Evolutionary conservation across 805 yeast genomes (phyloP), one percentile per base, ranked within the genome.

Genomic region (Schizosaccharomyces lindneri): DNA sequence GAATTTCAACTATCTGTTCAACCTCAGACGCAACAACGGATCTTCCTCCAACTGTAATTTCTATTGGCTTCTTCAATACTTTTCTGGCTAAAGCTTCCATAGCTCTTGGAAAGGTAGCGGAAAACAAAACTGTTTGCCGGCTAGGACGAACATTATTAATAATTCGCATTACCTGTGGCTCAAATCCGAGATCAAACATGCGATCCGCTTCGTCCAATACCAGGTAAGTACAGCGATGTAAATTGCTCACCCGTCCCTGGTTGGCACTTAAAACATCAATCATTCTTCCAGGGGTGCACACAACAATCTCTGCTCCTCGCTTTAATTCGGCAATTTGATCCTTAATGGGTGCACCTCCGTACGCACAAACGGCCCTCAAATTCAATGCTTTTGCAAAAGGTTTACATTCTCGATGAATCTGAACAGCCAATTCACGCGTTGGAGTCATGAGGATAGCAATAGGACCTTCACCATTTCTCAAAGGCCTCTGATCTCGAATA

Each of bases 151-250:
- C 76, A 46, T 84, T 84, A 17, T 79, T 75, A 68, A 88, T 75
- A 27, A 93, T 83, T 67, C 87, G 86, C 66, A 79, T 81, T 3
- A 93, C 87, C 69, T 93, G 98, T 0, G 98, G 97, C 67, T 87
- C 97, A 72, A 93, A 93, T 0, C 98, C 98, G 78, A 93, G 75
- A 70, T 93, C 98, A 73, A 90, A 90, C 85, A 93, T 82, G 65
- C 98, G 73, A 71, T 93, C 98, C 0, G 97, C 97, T 69, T 93
- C 98, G 70, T 93, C 98, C 63, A 93, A 73, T 0, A 89, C 94
- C n/a, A 87, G 76, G 70, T 83, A 87, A 0, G 95, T 82, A 5
- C 85, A 81, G 55, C 89, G 73, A 36, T 75, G 73, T 5, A 93
- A 74, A 64, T 81, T 82, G 2, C 85, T 76, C 0, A 88, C 79